Percentiles rank a stretch among this genome's conserved stretches.
Evolutionary conservation across 495 filamentous ascomycete genomes (phyloP).

Genomic region (Neurospora terricola): DNA sequence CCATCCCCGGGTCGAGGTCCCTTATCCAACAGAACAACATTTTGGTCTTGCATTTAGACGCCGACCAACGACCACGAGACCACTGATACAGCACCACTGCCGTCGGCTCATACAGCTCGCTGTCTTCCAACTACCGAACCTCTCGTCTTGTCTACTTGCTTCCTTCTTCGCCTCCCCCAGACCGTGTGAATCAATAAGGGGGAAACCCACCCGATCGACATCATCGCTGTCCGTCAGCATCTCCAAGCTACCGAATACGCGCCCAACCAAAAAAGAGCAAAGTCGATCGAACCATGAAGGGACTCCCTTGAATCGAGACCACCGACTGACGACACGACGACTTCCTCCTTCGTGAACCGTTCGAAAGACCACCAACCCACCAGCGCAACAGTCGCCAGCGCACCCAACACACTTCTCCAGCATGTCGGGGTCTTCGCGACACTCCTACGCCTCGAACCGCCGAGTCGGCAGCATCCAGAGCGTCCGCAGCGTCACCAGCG

Average conservation of each 20-base stretch:
- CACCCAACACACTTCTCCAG: background rate
- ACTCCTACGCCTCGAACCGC: conserved; percentile 27
- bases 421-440: conserved; percentile 37
- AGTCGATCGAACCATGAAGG: background rate
- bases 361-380: background rate
- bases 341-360: background rate
- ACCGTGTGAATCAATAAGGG: background rate
- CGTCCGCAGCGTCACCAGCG: conserved; percentile 12
- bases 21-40: background rate
- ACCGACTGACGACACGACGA: background rate
- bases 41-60: background rate
- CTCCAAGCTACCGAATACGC: background rate
- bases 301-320: background rate
- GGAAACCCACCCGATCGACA: background rate
- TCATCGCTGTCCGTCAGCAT: background rate
- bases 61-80: background rate
- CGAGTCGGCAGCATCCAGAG: conserved; percentile 36
- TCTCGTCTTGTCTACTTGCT: background rate
- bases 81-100: background rate
- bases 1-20: background rate
- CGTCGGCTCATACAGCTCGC: background rate
- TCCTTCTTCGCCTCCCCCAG: background rate
- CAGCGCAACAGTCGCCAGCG: background rate
- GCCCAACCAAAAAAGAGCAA: background rate
- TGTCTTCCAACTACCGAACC: background rate